A percentile compares a stretch with the other conserved stretches of the same genome.
phyloP scores from a whole-genome alignment of 768 basidiomycete species.

The Naganishia kalamii region DNA sequence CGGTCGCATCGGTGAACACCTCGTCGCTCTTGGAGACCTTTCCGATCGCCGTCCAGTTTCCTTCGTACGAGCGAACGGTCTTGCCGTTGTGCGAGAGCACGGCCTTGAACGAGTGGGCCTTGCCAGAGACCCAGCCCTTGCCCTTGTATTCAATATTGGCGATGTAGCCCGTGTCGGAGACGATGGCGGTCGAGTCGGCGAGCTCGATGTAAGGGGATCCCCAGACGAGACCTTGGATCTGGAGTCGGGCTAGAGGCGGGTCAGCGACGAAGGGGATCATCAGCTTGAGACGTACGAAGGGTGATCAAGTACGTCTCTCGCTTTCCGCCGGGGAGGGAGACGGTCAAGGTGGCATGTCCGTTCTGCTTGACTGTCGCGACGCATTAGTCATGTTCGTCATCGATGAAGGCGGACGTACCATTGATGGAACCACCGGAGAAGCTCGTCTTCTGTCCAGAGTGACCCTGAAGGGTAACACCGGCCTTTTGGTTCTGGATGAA shows the following conservation, averaged over 20 bases:
- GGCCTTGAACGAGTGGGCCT: slow-evolving; percentile 88
- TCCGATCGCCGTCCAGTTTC: slow-evolving; percentile 45
- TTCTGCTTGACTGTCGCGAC: slow-evolving; percentile 72
- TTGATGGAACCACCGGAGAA: slow-evolving; percentile 63
- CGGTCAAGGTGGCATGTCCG: slow-evolving; percentile 79
- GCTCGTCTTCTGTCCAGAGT: slow-evolving; percentile 90
- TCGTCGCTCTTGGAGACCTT: slow-evolving; percentile 48
- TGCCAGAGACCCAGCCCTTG: slow-evolving; percentile 90
- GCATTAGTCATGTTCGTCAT: background rate
- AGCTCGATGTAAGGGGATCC: slow-evolving; percentile 86
- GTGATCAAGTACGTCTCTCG: slow-evolving; percentile 79
- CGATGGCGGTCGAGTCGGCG: slow-evolving; percentile 72
- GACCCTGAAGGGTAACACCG: slow-evolving; percentile 70
- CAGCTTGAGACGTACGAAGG: slow-evolving; percentile 51
- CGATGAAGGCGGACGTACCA: slow-evolving; percentile 31
- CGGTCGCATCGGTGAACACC: slow-evolving; percentile 69
- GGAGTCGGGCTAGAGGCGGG: slow-evolving; percentile 55
- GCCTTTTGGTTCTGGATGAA: slow-evolving; percentile 74
- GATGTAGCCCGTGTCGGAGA: slow-evolving; percentile 58
- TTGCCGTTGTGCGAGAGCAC: slow-evolving; percentile 52
- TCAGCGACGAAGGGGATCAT: background rate
- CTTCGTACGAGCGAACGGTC: slow-evolving; percentile 46
- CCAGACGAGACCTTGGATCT: slow-evolving; percentile 85
- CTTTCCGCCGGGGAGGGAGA: slow-evolving; percentile 56
- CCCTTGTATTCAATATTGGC: slow-evolving; percentile 85